Conservation (phyloP, 177 flowering plant species). For the Vitis hybrid region DNA sequence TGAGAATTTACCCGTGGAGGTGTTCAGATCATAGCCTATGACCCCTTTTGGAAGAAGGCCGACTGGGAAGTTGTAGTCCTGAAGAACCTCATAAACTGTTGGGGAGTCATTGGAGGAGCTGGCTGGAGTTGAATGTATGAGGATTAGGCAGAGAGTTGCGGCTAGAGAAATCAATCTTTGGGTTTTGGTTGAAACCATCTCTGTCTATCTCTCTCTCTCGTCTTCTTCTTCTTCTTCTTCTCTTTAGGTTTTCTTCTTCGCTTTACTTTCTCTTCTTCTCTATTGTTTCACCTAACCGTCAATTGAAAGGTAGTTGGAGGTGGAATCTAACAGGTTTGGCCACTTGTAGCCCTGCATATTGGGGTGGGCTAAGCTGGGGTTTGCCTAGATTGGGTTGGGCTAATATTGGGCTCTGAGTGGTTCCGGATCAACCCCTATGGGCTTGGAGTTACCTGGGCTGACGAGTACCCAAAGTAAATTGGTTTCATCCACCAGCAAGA, state of each 20-base stretch:
- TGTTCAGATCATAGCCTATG: slow-evolving; percentile 23
- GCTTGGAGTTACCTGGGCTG: too few relatives aligned
- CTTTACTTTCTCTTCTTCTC: neutral
- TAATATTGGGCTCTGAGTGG: too few relatives aligned
- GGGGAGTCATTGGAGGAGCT: slow-evolving; percentile 3
- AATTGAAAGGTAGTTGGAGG: neutral
- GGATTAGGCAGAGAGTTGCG: neutral
- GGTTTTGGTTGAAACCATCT: neutral
- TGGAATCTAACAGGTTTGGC: neutral
- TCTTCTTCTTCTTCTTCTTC: neutral
- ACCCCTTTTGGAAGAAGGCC: slow-evolving; percentile 41
- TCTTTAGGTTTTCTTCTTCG: neutral
- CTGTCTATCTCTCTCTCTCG: too few relatives aligned
- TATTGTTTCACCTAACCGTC: too few relatives aligned
- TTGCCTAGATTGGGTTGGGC: too few relatives aligned
- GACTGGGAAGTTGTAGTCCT: slow-evolving; percentile 26
- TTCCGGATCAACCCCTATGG: too few relatives aligned
- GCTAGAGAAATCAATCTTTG: neutral
- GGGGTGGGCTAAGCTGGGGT: too few relatives aligned
- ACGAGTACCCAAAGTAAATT: too few relatives aligned
- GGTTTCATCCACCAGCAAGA: too few relatives aligned
- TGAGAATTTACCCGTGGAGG: slow-evolving; percentile 30
- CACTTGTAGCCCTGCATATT: neutral
- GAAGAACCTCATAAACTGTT: slow-evolving; percentile 27
- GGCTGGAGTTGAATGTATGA: slow-evolving; percentile 1